Evolutionary conservation across 192 early-diverging fungal genomes (phyloP).

Genomic region (Coemansia brasiliensis): DNA sequence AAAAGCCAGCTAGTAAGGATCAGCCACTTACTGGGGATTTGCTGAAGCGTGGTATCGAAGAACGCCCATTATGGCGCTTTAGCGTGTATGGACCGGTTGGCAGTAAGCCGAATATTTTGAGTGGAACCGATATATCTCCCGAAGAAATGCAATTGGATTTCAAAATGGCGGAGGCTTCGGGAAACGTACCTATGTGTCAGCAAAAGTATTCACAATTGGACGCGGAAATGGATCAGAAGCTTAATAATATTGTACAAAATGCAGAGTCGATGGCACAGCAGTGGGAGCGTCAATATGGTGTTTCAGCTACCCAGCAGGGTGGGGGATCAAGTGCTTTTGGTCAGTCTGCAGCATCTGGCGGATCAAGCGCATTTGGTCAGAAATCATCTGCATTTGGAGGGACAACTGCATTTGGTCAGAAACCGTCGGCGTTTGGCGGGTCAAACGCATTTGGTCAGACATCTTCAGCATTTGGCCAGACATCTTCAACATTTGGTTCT

Average conservation of each 20-base stretch:
- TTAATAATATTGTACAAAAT: constrained; percentile 17
- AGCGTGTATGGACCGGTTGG: constrained; percentile 62
- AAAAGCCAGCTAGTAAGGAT: neutral
- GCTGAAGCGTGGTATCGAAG: constrained; percentile 44
- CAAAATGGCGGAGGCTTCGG: constrained; percentile 19
- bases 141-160: constrained; percentile 65
- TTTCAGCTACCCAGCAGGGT: neutral
- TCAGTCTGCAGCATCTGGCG: neutral
- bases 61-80: constrained; percentile 57
- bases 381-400: constrained; percentile 8
- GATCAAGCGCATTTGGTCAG: constrained; percentile 10
- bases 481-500: neutral
- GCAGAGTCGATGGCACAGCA: constrained; percentile 15
- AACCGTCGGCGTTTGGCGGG: constrained; percentile 11
- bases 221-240: constrained; percentile 9
- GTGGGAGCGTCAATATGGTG: constrained; percentile 28
- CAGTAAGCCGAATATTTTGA: constrained; percentile 60
- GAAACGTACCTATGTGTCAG: constrained; percentile 14
- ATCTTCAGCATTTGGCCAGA: neutral
- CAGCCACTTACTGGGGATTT: constrained; percentile 37
- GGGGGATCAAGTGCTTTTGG: constrained; percentile 7
- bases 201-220: constrained; percentile 33
- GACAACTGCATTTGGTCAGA: neutral
- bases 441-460: neutral
- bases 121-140: constrained; percentile 61